Evolutionary conservation across 164 flowering plant genomes (phyloP).

Genomic region (Brasenia schreberi): DNA sequence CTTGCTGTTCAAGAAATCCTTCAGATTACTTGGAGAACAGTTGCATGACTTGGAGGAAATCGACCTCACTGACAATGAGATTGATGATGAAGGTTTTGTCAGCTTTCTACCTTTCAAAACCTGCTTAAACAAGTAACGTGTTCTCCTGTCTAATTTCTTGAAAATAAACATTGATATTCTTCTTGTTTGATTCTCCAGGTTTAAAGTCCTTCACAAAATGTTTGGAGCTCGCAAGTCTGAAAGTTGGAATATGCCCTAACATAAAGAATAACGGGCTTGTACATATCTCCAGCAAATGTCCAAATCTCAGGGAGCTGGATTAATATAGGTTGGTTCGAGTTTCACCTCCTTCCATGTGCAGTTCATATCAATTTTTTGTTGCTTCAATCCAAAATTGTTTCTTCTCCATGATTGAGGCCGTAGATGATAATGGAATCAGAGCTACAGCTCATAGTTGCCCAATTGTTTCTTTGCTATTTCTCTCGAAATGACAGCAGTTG

Average conservation of each 20-base stretch:
- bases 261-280: constrained; percentile 59
- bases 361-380: background rate
- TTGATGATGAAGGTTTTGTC: constrained; percentile 57
- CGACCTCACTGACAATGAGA: constrained; percentile 72
- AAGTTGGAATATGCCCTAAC: constrained; percentile 77
- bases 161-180: background rate
- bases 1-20: constrained; percentile 68
- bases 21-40: constrained; percentile 51
- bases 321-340: constrained; percentile 54
- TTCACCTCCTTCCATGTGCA: background rate
- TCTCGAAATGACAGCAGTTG: constrained; percentile 54
- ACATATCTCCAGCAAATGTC: constrained; percentile 44
- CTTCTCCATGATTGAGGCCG: constrained; percentile 35
- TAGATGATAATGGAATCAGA: constrained; percentile 53
- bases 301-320: constrained; percentile 70
- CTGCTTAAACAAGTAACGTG: background rate
- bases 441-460: constrained; percentile 60
- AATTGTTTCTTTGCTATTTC: constrained; percentile 28
- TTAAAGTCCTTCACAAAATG: constrained; percentile 61
- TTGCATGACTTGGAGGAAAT: constrained; percentile 66
- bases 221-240: constrained; percentile 40
- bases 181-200: constrained; percentile 29
- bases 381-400: background rate
- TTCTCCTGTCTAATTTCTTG: background rate
- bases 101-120: background rate